A percentile compares a stretch with the other conserved stretches of the same genome.
Evolutionary conservation across 2,329 filamentous ascomycete species (phyloP).

Genomic region (Alternaria incomplexa): DNA sequence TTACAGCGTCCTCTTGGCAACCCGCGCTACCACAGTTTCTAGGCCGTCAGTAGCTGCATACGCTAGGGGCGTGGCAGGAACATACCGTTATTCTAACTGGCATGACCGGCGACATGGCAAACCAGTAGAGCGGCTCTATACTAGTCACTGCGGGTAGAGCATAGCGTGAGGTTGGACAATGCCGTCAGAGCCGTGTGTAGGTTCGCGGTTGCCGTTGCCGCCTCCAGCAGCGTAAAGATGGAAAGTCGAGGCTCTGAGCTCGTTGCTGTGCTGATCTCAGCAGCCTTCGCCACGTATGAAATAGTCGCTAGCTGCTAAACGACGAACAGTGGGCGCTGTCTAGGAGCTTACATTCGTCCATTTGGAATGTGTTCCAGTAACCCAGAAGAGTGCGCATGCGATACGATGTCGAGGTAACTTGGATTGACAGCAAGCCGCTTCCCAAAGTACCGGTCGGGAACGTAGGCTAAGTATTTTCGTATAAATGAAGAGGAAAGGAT

Average conservation of each 20-base stretch:
- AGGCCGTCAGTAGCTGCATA: slow-evolving; percentile 9
- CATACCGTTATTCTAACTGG: slow-evolving; percentile 10
- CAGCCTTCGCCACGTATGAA: not conserved
- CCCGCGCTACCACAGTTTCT: slow-evolving; percentile 15
- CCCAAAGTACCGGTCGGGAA: slow-evolving; percentile 7
- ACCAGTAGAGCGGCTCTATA: slow-evolving; percentile 25
- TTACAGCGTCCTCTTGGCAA: slow-evolving; percentile 15
- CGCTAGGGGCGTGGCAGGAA: not conserved
- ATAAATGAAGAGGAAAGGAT: not conserved
- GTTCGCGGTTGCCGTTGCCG: slow-evolving; percentile 15
- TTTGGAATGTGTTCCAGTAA: not conserved
- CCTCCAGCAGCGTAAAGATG: slow-evolving; percentile 15
- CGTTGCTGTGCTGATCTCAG: not conserved
- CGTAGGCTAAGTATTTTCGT: not conserved
- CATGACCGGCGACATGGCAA: slow-evolving; percentile 26
- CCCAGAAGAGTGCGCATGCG: not conserved
- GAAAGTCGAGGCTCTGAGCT: slow-evolving; percentile 5
- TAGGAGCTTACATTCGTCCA: not conserved
- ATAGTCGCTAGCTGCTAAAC: not conserved
- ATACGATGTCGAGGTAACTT: slow-evolving; percentile 17
- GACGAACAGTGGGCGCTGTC: not conserved
- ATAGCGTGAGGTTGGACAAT: slow-evolving; percentile 16
- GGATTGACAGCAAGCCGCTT: slow-evolving; percentile 14
- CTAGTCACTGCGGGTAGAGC: slow-evolving; percentile 27
- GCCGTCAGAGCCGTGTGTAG: slow-evolving; percentile 19